A percentile compares a stretch with the other conserved stretches of the same genome.
These are phyloP conservation scores for Tieghemiomyces parasiticus DNA, from an alignment of 192 early-diverging fungal species.

Conservation along the genomic window DNA sequence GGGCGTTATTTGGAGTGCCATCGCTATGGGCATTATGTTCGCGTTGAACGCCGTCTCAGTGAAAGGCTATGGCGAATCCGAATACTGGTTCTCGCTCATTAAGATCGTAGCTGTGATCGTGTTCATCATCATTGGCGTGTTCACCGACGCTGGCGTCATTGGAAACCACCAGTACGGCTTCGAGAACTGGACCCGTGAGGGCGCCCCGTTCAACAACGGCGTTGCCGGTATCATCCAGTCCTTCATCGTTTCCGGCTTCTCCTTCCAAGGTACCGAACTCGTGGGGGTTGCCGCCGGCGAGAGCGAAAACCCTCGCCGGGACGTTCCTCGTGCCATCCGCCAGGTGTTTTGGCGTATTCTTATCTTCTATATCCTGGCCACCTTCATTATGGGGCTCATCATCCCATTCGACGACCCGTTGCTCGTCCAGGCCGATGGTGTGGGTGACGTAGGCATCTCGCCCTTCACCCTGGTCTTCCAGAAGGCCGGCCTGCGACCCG, in stretches of 20 bases:
- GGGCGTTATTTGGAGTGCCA: slow-evolving; percentile 24
- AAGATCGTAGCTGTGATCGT: slow-evolving; percentile 71
- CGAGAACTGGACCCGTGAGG: slow-evolving; percentile 46
- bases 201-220: slow-evolving; percentile 46
- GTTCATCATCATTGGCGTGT: slow-evolving; percentile 66
- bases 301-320: slow-evolving; percentile 67
- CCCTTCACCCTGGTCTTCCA: slow-evolving; percentile 59
- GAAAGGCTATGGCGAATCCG: slow-evolving; percentile 72
- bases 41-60: slow-evolving; percentile 57
- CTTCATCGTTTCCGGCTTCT: slow-evolving; percentile 63
- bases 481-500: slow-evolving; percentile 39
- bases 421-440: slow-evolving; percentile 25
- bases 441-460: slow-evolving; percentile 36
- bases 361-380: slow-evolving; percentile 62
- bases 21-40: slow-evolving; percentile 49
- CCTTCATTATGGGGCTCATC: slow-evolving; percentile 66
- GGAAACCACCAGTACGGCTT: slow-evolving; percentile 45
- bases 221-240: slow-evolving; percentile 47
- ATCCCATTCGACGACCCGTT: slow-evolving; percentile 53
- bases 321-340: slow-evolving; percentile 53
- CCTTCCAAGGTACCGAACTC: slow-evolving; percentile 77
- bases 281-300: slow-evolving; percentile 86
- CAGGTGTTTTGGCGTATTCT: slow-evolving; percentile 77
- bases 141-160: slow-evolving; percentile 45
- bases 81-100: slow-evolving; percentile 70